Evolutionary conservation across 139 green algal species (phyloP), one percentile per base, ranked within the genome.

Genomic region (Tetratostichococcus sp.): DNA sequence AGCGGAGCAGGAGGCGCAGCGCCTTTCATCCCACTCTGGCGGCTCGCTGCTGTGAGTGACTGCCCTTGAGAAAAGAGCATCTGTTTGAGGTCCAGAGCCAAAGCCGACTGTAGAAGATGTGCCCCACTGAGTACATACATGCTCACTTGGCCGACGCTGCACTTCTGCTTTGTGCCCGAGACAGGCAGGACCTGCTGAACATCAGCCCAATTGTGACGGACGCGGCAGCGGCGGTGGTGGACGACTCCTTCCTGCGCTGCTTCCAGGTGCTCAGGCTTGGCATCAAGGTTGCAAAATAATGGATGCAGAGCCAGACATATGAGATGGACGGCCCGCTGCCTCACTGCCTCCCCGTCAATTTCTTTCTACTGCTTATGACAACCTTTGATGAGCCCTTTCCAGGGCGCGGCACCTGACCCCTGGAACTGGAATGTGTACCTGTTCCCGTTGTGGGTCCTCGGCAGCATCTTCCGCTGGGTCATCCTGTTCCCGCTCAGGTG

Each of bases 381-480:
- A n/a, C n/a, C n/a, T n/a, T n/a, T n/a, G n/a, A n/a, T n/a, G n/a
- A n/a, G n/a, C n/a, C n/a, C n/a, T n/a, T n/a, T n/a, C n/a, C 67
- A 79, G 59, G 65, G 39, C 77, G n/a, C 75, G 1, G 82, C 90
- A 21, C 42, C 43, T 26, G 93, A 97, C 39, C 87, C 90, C 25
- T 99, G 95, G 96, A 99, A 99, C 81, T 99, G 92, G 91, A 99
- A 99, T 80, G 83, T 93, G 28, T 99, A 99, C 85, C 87, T 99
- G 11, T 93, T 94, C 72, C 94, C 94, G 1, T 39, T 94, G 17
- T 99, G 94, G 94, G 77, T 65, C 35, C 26, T 89, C 8, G 91
- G 93, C 28, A 81, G 94, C 11, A n/a, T 91, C 4, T 34, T 95
- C 19, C 86, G 92, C 4, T 89, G 94, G 80, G 35, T 75, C 71